Base-by-base conservation (phyloP, 108 stramenopile genomes). In the Ochromonas danica region DNA sequence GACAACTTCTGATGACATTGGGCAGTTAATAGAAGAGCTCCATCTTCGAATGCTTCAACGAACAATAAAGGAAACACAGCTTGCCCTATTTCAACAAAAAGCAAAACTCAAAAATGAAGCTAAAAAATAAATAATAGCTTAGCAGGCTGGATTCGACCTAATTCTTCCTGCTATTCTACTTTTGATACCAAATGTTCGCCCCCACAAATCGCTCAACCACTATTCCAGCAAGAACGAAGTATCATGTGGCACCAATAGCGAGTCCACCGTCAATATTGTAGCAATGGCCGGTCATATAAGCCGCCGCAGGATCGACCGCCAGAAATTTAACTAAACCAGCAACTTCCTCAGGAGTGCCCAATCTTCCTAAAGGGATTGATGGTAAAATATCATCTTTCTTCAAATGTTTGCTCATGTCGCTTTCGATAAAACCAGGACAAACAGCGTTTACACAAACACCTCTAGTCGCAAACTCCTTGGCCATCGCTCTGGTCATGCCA, bases 261-360 rank as follows among this genome's bases (percentile, higher is more conserved):
- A 97, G 93, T 27, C 96, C 96, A 61, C 96, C 96, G 83, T 97
- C 96, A 25, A 97, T 94, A 85, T 94, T 95, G 87, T 95, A 94
- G 75, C 84, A 87, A 78, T 96, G 95, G 61, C 94, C 82, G 0
- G 75, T 70, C 0, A 79, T 65, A 91, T 93, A 93, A 42, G 88
- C 91, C 27, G 87, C 89, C 43, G 94, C 91, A 57, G 92, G 92
- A 79, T 96, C 94, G 62, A 97, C 80, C 41, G 94, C 91, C 71
- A 95, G 87, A 89, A 93, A 93, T 62, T 90, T 61, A 14, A 85
- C 81, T 42, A 81, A 27, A 81, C 85, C 77, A 40, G 87, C 85
- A 30, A 84, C 38, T 72, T 42, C 72, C 39, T 42, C 72, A 3
- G 72, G 72, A 60, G 42, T 85, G 33, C 85, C 85, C 6, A 86